These are phyloP conservation scores for Pouteria glomerata DNA, from an alignment of 148 eudicot genomes.

Conservation along the genomic window DNA sequence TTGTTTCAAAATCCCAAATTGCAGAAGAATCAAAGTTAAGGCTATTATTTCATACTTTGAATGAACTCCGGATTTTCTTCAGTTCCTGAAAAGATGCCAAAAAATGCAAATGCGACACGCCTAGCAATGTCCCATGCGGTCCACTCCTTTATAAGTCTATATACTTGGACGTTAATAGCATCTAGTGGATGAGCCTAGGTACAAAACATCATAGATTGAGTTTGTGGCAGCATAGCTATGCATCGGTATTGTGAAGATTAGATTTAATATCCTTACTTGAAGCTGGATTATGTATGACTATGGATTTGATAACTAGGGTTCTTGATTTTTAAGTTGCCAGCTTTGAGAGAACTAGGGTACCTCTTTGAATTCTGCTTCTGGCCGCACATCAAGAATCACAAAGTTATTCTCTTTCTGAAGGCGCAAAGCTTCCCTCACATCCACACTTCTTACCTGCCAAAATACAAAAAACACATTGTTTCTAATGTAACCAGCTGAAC, in stretches of 20 bases:
- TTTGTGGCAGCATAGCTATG: background rate
- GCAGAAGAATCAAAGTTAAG: background rate
- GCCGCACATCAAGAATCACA: slow-evolving; percentile 92
- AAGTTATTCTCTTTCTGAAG: slow-evolving; percentile 92
- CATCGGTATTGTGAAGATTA: background rate
- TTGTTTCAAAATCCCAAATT: background rate
- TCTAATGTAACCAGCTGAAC: background rate
- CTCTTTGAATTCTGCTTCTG: slow-evolving; percentile 93
- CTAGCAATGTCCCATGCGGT: slow-evolving; percentile 99
- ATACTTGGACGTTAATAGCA: slow-evolving; percentile 89
- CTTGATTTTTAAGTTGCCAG: background rate
- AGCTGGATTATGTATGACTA: background rate
- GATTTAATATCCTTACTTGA: background rate
- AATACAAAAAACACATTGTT: background rate
- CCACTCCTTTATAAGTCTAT: slow-evolving; percentile 98
- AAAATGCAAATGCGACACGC: slow-evolving; percentile 95
- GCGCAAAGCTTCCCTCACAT: slow-evolving; percentile 84
- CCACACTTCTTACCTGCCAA: slow-evolving; percentile 86
- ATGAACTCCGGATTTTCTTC: slow-evolving; percentile 97
- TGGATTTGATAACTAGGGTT: background rate
- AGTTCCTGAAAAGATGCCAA: slow-evolving; percentile 92
- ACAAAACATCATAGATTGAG: background rate
- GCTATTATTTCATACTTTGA: slow-evolving; percentile 38
- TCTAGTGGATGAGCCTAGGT: slow-evolving; percentile 86
- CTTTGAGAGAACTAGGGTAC: slow-evolving; percentile 18